Base-by-base conservation (phyloP, 768 basidiomycete genomes). In the Suillus lakei region DNA sequence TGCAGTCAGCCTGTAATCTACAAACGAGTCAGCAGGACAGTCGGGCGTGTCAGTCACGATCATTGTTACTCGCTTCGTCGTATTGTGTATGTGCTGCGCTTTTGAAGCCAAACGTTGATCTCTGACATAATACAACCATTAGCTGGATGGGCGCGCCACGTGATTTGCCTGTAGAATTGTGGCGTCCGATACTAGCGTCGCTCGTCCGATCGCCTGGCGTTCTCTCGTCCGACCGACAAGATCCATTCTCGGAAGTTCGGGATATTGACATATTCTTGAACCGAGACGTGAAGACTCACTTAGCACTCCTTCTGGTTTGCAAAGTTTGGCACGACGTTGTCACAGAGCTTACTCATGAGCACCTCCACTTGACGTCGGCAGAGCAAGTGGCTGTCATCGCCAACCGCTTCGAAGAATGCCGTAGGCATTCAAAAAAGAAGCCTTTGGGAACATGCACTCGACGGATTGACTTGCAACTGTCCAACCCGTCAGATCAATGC, bases 391-490 rank as follows among this genome's bases (percentile, higher is more conserved):
- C 71, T 13, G 55, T 69, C 39, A 67, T 79, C 7, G 75, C 82
- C 43, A 70, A 79, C 38, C 73, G 72, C 34, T 73, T 84, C 39
- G 79, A 83, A 64, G 62, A 64, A 8, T 71, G 69, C 68, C 74
- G 51, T 60, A 61, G 39, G 30, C 56, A 23, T 26, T 63, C 68
- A 26, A 70, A 73, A 41, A 10, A 69, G n/a, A 73, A 72, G 39
- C 69, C 69, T 2, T 72, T 83, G 5, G 84, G 83, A 16, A 78
- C 78, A 4, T 69, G 76, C 62, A 80, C 81, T n/a, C 76, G 71
- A 3, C 76, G 84, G 7, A 74, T 85, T 53, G 84, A 85, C 55
- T 76, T 84, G 50, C 73, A 71, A 6, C 78, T 85, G 50, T 69
- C 75, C 5, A 77, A 78, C 23, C 63, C 73, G 15, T 78, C 72